Evolutionary conservation across 2,329 filamentous ascomycete genomes (phyloP).

Genomic region (Ilyonectria robusta): DNA sequence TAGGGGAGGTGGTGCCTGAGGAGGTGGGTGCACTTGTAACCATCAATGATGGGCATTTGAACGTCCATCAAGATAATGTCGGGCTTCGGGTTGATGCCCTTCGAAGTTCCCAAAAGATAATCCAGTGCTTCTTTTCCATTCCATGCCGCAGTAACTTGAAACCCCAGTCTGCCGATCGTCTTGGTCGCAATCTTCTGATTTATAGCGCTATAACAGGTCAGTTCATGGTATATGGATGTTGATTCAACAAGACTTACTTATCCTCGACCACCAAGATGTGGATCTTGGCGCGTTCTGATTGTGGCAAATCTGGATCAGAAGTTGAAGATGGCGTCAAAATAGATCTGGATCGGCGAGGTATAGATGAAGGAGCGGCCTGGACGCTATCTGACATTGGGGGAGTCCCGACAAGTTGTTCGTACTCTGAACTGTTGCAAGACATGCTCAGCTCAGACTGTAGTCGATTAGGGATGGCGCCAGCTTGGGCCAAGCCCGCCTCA

Average conservation of each 20-base stretch:
- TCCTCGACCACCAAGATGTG: slow-evolving; percentile 87
- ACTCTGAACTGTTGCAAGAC: slow-evolving; percentile 78
- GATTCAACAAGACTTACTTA: slow-evolving; percentile 68
- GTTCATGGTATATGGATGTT: slow-evolving; percentile 11
- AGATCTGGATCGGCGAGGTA: slow-evolving; percentile 52
- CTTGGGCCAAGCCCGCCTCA: slow-evolving; percentile 68
- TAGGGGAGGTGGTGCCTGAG: slow-evolving; percentile 79
- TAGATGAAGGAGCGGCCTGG: slow-evolving; percentile 36
- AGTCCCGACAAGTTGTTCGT: slow-evolving; percentile 63
- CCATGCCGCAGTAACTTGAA: slow-evolving; percentile 79
- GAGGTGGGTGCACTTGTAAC: slow-evolving; percentile 82
- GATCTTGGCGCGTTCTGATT: slow-evolving; percentile 72
- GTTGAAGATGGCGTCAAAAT: slow-evolving; percentile 52
- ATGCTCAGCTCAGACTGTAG: slow-evolving; percentile 75
- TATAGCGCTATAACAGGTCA: slow-evolving; percentile 64
- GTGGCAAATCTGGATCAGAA: slow-evolving; percentile 65
- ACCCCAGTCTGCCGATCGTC: slow-evolving; percentile 81
- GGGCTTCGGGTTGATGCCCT: slow-evolving; percentile 68
- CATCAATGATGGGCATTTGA: slow-evolving; percentile 83
- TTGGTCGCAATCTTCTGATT: slow-evolving; percentile 84
- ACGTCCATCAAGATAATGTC: slow-evolving; percentile 86
- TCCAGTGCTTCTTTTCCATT: slow-evolving; percentile 85
- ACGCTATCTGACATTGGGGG: slow-evolving; percentile 51
- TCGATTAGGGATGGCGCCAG: slow-evolving; percentile 77
- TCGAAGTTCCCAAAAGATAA: slow-evolving; percentile 72